A percentile compares a stretch with the other conserved stretches of the same genome.
These are phyloP conservation scores for Chalciporus chontae DNA, from an alignment of 768 basidiomycete species.

Conservation along the genomic window DNA sequence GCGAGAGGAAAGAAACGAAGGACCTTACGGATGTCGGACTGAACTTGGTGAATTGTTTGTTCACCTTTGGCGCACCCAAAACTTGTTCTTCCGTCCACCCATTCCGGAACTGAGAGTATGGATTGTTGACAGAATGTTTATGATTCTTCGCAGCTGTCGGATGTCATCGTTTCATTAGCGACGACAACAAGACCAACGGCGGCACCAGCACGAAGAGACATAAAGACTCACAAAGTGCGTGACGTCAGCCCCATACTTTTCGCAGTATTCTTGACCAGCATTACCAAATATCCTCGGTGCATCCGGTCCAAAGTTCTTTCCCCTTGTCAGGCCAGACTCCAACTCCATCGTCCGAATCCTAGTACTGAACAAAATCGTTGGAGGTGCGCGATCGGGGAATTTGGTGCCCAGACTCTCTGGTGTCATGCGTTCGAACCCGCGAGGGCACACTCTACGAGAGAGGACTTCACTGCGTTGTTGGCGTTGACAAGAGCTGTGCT, in stretches of 20 bases:
- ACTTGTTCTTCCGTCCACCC: slow-evolving; percentile 76
- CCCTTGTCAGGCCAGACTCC: slow-evolving; percentile 42
- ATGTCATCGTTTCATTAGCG: too few relatives aligned
- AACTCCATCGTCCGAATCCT: slow-evolving; percentile 45
- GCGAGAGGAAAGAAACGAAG: background rate
- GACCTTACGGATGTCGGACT: slow-evolving; percentile 73
- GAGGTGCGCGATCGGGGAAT: slow-evolving; percentile 51
- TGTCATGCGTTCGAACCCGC: slow-evolving; percentile 88
- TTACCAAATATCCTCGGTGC: slow-evolving; percentile 76
- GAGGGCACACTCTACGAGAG: slow-evolving; percentile 68
- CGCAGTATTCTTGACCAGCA: slow-evolving; percentile 71
- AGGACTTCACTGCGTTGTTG: slow-evolving; percentile 65
- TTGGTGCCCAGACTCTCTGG: slow-evolving; percentile 68
- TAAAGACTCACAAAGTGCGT: too few relatives aligned
- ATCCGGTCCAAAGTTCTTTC: slow-evolving; percentile 63
- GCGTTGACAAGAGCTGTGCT: slow-evolving; percentile 75
- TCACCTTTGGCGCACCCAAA: slow-evolving; percentile 62
- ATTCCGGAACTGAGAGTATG: slow-evolving; percentile 81
- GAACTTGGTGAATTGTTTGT: slow-evolving; percentile 70
- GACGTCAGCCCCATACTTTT: slow-evolving; percentile 64
- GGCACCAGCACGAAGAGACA: too few relatives aligned
- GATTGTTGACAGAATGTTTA: slow-evolving; percentile 76
- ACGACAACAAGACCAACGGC: too few relatives aligned
- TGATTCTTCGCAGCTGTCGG: slow-evolving; percentile 76
- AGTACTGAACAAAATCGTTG: slow-evolving; percentile 44